These are phyloP conservation scores for Mycena crocata DNA, from an alignment of 768 basidiomycete genomes.

Conservation along the genomic window DNA sequence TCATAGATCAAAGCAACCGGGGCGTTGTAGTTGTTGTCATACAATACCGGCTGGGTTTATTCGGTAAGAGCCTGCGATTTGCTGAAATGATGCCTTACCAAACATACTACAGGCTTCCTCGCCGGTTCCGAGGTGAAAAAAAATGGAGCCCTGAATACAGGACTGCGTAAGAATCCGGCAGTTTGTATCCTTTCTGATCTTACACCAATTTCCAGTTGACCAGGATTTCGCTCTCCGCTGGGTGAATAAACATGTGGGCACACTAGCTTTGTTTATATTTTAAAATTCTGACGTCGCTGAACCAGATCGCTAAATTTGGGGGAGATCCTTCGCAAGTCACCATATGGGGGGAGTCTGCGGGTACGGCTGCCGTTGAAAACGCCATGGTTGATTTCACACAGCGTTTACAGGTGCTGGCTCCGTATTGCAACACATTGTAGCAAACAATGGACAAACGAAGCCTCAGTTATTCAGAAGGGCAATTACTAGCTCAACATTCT, in stretches of 20 bases:
- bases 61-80: slow-evolving; percentile 10
- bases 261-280: neutral
- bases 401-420: no score
- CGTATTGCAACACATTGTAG: no score
- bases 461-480: no score
- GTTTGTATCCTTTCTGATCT: neutral
- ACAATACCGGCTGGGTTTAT: slow-evolving; percentile 23
- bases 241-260: slow-evolving; percentile 42
- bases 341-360: slow-evolving; percentile 43
- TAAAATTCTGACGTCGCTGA: neutral
- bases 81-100: neutral
- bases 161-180: slow-evolving; percentile 32
- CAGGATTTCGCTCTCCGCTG: slow-evolving; percentile 43
- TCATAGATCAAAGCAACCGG: slow-evolving; percentile 12
- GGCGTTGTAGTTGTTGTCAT: slow-evolving; percentile 20
- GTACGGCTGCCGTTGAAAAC: no score
- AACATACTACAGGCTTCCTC: slow-evolving; percentile 40
- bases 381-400: no score
- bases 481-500: no score
- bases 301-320: slow-evolving; percentile 15
- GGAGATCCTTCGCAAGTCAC: slow-evolving; percentile 36
- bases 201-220: slow-evolving; percentile 35
- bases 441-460: no score
- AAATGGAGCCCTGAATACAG: slow-evolving; percentile 42
- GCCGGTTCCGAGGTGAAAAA: slow-evolving; percentile 40